phyloP scores from a whole-genome alignment of 2,329 filamentous ascomycete species.

The Didymella glomerata region DNA sequence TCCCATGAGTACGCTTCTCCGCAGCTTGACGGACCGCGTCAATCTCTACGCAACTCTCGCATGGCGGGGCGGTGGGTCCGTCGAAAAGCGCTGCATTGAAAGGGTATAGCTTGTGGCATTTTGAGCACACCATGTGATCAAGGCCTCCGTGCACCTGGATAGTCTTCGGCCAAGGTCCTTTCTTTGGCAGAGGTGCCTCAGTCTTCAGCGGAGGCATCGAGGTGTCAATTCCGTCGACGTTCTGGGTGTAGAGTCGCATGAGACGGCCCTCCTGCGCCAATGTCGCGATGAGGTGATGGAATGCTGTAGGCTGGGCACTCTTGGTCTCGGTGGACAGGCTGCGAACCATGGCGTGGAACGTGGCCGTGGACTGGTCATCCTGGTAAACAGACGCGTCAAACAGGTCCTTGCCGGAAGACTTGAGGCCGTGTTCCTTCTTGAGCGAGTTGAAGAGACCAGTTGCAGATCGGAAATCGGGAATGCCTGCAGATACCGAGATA shows the following conservation, averaged over 20 bases:
- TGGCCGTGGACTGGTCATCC: slow-evolving; percentile 84
- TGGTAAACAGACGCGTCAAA: slow-evolving; percentile 99
- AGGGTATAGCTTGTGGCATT: slow-evolving; percentile 79
- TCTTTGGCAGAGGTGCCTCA: slow-evolving; percentile 79
- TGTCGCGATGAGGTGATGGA: slow-evolving; percentile 92
- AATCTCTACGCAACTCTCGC: slow-evolving; percentile 74
- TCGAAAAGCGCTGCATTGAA: slow-evolving; percentile 84
- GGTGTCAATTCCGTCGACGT: slow-evolving; percentile 95
- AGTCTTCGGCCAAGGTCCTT: slow-evolving; percentile 91
- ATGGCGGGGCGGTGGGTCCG: slow-evolving; percentile 83
- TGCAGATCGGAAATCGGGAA: slow-evolving; percentile 95
- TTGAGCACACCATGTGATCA: slow-evolving; percentile 95
- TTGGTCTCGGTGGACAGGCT: slow-evolving; percentile 82
- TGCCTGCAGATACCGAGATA: slow-evolving; percentile 95
- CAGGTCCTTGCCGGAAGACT: slow-evolving; percentile 90
- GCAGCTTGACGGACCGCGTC: slow-evolving; percentile 80
- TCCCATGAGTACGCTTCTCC: slow-evolving; percentile 90
- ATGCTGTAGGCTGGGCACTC: slow-evolving; percentile 80
- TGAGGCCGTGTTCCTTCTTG: slow-evolving; percentile 86
- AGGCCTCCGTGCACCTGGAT: slow-evolving; percentile 94
- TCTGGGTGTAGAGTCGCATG: slow-evolving; percentile 92
- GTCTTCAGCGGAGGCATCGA: slow-evolving; percentile 81
- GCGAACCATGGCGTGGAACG: slow-evolving; percentile 96
- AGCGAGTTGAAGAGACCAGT: slow-evolving; percentile 88
- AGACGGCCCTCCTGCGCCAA: slow-evolving; percentile 86